A percentile compares a stretch with the other conserved stretches of the same genome.
phyloP scores from a whole-genome alignment of 495 filamentous ascomycete genomes.

The Aspergillus affinis region DNA sequence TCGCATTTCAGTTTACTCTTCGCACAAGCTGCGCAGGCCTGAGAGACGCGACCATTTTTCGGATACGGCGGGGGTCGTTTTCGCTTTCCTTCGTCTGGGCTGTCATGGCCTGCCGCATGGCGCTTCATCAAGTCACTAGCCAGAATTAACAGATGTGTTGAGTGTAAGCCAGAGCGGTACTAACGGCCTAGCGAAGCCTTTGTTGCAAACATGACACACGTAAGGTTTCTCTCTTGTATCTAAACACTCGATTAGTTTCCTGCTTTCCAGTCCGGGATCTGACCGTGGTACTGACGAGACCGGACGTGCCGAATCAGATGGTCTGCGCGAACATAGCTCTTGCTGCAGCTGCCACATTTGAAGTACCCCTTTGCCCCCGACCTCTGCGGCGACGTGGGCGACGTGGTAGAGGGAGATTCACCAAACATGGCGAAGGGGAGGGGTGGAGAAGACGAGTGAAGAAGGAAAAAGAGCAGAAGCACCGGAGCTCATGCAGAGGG shows the following conservation, averaged over 20 bases:
- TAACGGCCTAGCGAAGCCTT: slow-evolving; percentile 53
- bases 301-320: slow-evolving; percentile 58
- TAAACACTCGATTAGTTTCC: slow-evolving; percentile 2
- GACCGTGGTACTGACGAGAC: slow-evolving; percentile 33
- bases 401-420: slow-evolving; percentile 15
- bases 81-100: slow-evolving; percentile 42
- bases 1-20: slow-evolving; percentile 56
- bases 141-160: not conserved
- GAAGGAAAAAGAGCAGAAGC: too few relatives aligned
- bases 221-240: slow-evolving; percentile 58
- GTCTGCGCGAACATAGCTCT: slow-evolving; percentile 54
- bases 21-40: slow-evolving; percentile 54
- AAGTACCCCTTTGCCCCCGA: slow-evolving; percentile 35
- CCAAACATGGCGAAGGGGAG: slow-evolving; percentile 15
- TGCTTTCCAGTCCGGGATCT: not conserved
- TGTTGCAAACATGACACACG: slow-evolving; percentile 46
- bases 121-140: slow-evolving; percentile 52
- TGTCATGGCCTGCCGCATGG: slow-evolving; percentile 52
- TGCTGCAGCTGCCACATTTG: slow-evolving; percentile 55
- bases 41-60: slow-evolving; percentile 50
- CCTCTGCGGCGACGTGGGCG: slow-evolving; percentile 16
- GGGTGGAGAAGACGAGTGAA: too few relatives aligned
- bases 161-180: slow-evolving; percentile 4
- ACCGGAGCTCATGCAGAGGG: too few relatives aligned
- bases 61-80: slow-evolving; percentile 34